phyloP scores from a whole-genome alignment of 805 yeast species.

The Clavispora phyllophila region DNA sequence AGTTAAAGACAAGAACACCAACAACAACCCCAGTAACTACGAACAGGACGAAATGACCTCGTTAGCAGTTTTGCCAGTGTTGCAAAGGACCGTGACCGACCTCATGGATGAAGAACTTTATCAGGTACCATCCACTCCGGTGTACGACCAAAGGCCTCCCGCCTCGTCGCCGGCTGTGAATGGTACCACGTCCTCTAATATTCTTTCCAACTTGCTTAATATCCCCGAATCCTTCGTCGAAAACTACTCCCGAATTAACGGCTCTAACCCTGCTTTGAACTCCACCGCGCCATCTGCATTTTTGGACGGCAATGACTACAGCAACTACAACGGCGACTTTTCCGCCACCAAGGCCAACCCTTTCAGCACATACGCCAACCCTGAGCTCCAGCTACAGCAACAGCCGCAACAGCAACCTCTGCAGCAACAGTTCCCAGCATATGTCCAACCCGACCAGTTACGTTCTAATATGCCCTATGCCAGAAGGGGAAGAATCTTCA shows the following conservation, averaged over 20 bases:
- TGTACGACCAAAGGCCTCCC: neutral
- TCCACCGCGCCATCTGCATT: slow-evolving; percentile 14
- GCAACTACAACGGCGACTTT: slow-evolving; percentile 11
- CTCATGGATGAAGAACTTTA: slow-evolving; percentile 59
- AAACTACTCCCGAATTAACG: slow-evolving; percentile 17
- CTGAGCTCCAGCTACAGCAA: slow-evolving; percentile 23
- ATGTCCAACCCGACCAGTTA: slow-evolving; percentile 10
- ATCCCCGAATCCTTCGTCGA: slow-evolving; percentile 29
- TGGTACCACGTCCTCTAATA: slow-evolving; percentile 13
- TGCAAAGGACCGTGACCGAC: slow-evolving; percentile 51
- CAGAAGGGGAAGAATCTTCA: slow-evolving; percentile 31
- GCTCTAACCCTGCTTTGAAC: slow-evolving; percentile 10
- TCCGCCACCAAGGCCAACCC: slow-evolving; percentile 19
- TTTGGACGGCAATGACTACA: slow-evolving; percentile 5
- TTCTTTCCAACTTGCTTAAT: slow-evolving; percentile 24
- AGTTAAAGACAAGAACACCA: neutral
- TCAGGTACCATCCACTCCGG: slow-evolving; percentile 14
- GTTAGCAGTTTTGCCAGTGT: slow-evolving; percentile 43
- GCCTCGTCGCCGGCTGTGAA: slow-evolving; percentile 8
- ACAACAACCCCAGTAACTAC: neutral
- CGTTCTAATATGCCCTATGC: slow-evolving; percentile 1
- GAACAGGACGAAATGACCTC: slow-evolving; percentile 37
- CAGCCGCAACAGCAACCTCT: slow-evolving; percentile 4
- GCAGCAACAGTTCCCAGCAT: slow-evolving; percentile 5
- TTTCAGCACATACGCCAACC: slow-evolving; percentile 38